phyloP scores from a whole-genome alignment of 75 land plant species.

The Sequoia sempervirens region DNA sequence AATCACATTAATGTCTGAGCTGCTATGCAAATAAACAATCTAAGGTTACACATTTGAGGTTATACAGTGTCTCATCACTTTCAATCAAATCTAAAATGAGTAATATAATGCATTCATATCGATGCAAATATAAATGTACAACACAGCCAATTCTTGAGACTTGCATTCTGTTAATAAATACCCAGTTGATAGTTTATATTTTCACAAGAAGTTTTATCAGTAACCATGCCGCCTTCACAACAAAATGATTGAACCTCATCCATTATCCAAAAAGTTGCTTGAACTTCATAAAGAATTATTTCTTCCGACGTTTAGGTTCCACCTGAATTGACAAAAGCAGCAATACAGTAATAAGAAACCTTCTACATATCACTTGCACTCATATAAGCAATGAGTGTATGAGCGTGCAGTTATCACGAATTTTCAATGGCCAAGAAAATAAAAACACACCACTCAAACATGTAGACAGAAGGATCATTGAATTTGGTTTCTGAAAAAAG shows the following conservation, averaged over 20 bases:
- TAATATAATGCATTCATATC: background rate
- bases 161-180: background rate
- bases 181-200: background rate
- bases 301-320: conserved; percentile 1
- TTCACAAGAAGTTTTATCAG: background rate
- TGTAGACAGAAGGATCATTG: background rate
- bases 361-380: background rate
- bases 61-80: background rate
- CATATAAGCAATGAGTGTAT: background rate
- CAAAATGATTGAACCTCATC: conserved; percentile 1
- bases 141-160: background rate
- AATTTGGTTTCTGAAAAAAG: background rate
- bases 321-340: background rate
- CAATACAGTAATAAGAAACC: background rate
- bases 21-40: background rate
- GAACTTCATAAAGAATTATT: background rate
- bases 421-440: background rate
- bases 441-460: background rate
- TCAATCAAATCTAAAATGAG: background rate
- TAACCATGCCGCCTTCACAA: conserved; percentile 2
- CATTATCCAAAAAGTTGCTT: background rate
- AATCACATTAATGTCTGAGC: background rate
- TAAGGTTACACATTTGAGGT: background rate
- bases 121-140: background rate
- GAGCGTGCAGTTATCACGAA: background rate